Percentiles rank a stretch among this genome's conserved stretches.
Conservation (phyloP, 148 eudicot genomes). For the Silene latifolia region DNA sequence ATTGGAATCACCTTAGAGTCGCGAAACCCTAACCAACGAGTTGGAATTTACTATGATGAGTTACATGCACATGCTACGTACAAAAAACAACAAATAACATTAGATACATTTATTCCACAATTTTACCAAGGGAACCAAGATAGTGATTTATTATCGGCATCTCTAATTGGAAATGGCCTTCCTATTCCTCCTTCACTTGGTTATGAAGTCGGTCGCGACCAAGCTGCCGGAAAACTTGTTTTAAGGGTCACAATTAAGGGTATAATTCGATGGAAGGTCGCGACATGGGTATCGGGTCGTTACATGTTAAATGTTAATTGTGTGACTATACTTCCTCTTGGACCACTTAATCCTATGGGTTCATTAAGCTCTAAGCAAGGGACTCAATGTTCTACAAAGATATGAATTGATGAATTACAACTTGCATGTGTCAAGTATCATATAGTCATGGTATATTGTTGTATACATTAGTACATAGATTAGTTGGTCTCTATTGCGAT, state of each 20-base stretch:
- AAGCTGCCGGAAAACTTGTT: conserved; percentile 48
- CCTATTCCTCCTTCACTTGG: conserved; percentile 63
- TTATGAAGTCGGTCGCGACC: conserved; percentile 65
- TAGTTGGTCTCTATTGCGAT: too few relatives aligned
- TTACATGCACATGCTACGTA: conserved; percentile 60
- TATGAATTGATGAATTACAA: conserved; percentile 25
- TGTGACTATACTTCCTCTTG: conserved; percentile 54
- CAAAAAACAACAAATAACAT: conserved; percentile 69
- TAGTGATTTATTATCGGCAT: conserved; percentile 45
- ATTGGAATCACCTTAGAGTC: conserved; percentile 58
- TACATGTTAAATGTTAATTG: conserved; percentile 66
- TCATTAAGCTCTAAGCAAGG: conserved; percentile 53
- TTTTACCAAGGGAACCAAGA: conserved; percentile 79
- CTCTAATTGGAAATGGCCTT: conserved; percentile 45
- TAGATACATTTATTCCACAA: conserved; percentile 45
- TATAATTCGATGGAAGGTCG: conserved; percentile 68
- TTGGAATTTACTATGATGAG: conserved; percentile 72
- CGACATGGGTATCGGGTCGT: conserved; percentile 79
- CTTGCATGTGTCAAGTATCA: not conserved
- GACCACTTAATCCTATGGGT: conserved; percentile 42
- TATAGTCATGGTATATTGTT: not conserved
- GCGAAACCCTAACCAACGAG: conserved; percentile 67
- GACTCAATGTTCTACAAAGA: conserved; percentile 61
- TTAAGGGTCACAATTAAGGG: conserved; percentile 55
- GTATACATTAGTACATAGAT: too few relatives aligned